Base-by-base conservation (phyloP, 768 basidiomycete genomes). In the Panus rudis region DNA sequence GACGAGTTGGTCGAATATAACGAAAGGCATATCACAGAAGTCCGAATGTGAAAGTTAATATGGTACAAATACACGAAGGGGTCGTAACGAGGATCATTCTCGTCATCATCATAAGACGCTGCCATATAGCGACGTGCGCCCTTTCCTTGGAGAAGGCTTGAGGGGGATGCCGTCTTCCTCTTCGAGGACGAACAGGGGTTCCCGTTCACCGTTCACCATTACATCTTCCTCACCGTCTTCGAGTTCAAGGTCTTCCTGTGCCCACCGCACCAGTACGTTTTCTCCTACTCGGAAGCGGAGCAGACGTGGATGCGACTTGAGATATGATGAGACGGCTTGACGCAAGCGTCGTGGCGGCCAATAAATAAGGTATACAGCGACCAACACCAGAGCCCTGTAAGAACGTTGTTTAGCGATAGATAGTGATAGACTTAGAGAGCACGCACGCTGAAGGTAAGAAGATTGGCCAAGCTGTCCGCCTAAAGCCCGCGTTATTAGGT, bases 121-220 rank as follows among this genome's bases (percentile, higher is more conserved):
- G 6, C 57, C 57, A 21, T 58, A 58, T 17, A 30, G 43, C 28
- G 46, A n/a, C 19, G 35, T 26, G 10, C 25, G 24, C 14, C 45
- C 44, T 28, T 37, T 48, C 22, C 58, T 47, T 23, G 58, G 56
- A 45, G 66, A 65, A 3, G 62, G 56, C 40, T 67, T 68, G 17
- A 76, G 54, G 12, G 72, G 72, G 42, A 75, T 73, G 41, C 68
- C 67, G 50, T 75, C 72, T 26, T 68, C 66, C 25, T 75, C 73
- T 31, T 67, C 65, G 6, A 6, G 16, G 39, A 56, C 51, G 21
- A 63, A 59, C 20, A 39, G 22, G 17, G 54, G 62, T 16, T 52
- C 58, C 14, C 54, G 48, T 17, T 45, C 52, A 8, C 62, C 65
- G 51, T 73, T 72, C 19, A 75, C 69, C 67, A 72, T 71, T 14